Base-by-base conservation (phyloP, 1,284 basidiomycete genomes). In the Athelia psychrophila region DNA sequence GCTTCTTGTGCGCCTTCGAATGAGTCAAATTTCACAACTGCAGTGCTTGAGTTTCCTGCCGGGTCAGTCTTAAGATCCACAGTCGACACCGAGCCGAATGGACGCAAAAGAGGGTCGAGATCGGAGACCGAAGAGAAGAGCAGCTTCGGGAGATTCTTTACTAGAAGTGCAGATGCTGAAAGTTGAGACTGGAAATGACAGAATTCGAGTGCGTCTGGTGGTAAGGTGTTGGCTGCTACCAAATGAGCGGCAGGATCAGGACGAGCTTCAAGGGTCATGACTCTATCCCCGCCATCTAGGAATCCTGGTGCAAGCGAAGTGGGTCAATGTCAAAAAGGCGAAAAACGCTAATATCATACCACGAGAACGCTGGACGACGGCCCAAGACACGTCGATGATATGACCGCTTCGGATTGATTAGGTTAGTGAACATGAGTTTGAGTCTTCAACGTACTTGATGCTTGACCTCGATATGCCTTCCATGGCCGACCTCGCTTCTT, bases 291-390 rank as follows among this genome's bases (percentile, higher is more conserved):
- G n/a, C 86, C 86, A 60, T 89, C 88, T 49, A 90, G 72, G 61
- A 90, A 90, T 19, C 87, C 86, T 89, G 55, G n/a, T 40, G 2
- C 38, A 44, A 49, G 12, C 44, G 20, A 32, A 15, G 58, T 33
- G 55, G 53, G 55, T 35, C 46, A 18, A 33, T 47, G 12, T 46
- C n/a, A 5, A 27, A 8, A 19, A 32, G 23, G 44, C 50, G 24
- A 18, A 12, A 33, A 1, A 3, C 38, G n/a, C n/a, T 19, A 23
- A 5, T 30, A 30, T 22, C 55, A 20, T 48, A 85, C 87, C 87
- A 76, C 86, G 82, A 52, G 87, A 90, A 47, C 87, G 84, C 59
- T 90, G 88, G 36, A 90, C 88, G 25, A 91, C 88, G 18, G 87
- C 88, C 87, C 87, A 90, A 2, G 88, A 90, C 49, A 90, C 79